Base-by-base conservation (phyloP, 1,284 basidiomycete genomes). In the Boletus hoseneyae region DNA sequence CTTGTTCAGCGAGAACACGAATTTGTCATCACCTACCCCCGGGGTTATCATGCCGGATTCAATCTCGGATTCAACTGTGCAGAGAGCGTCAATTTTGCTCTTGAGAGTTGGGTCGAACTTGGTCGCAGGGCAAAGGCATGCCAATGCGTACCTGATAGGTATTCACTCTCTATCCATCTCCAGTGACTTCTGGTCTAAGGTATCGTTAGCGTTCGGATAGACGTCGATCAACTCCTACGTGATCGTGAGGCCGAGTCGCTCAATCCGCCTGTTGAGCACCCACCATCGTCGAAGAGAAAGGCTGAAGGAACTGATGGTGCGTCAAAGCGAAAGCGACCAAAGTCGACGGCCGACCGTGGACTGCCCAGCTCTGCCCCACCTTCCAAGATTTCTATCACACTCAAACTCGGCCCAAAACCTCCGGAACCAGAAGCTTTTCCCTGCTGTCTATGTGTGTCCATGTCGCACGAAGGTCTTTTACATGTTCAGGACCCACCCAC, bases 1-100 rank as follows among this genome's bases (percentile, higher is more conserved):
- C 79, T 94, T 16, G 93, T 97, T 0, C 96, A 99, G 63, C 85
- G 94, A 51, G 76, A 80, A 37, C 90, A 92, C 36, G 96, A 98
- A 68, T 98, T 98, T 61, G 92, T 99, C 34, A 89, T 99, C 58
- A 99, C 96, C 0, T 99, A 86, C 66, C 96, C 96, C 0, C 76
- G 85, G 36, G 95, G 95, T 9, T 97, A 97, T 68, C 95, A 97
- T 66, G 91, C 93, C 0, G 96, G 96, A 15, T 98, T 97, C 77
- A 99, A 99, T 65, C 75, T 98, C 34, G 97, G 96, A 13, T 86
- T 97, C 67, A 99, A 99, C 65, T 98, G 96, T 62, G 96, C 96
- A 3, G 97, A 99, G 71, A 93, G 90, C 57, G 93, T 97, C 62
- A 99, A 99, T 68, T 99, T 99, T 69, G 97, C 97, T 0, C 77